Conservation (phyloP, 345 rosid genomes). For the Pseudoturritis turrita region DNA sequence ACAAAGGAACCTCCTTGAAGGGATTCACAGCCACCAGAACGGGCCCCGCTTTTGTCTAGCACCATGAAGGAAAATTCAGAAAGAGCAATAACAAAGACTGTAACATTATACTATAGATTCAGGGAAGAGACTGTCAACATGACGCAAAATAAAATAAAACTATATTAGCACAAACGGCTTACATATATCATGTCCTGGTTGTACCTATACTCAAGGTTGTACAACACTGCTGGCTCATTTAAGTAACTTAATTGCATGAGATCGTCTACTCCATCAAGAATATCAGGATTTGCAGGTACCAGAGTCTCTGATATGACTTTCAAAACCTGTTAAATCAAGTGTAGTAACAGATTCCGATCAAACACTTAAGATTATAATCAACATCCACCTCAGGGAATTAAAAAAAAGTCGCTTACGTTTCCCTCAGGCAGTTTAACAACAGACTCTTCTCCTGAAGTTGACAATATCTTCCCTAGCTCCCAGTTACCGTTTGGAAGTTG, state of each 20-base stretch:
- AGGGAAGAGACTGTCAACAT: neutral
- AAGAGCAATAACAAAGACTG: neutral
- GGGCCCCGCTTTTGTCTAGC: constrained; percentile 87
- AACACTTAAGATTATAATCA: neutral
- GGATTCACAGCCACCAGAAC: constrained; percentile 88
- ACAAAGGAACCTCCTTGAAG: constrained; percentile 58
- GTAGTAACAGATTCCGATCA: neutral
- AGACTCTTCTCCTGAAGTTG: constrained; percentile 64
- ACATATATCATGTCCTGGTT: constrained; percentile 76
- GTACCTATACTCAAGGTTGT: constrained; percentile 78
- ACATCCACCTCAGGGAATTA: neutral
- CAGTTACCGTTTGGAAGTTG: constrained; percentile 51
- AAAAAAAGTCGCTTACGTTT: constrained; percentile 47
- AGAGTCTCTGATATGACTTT: constrained; percentile 56
- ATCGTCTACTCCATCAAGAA: constrained; percentile 81
- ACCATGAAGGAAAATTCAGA: constrained; percentile 17
- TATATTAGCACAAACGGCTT: constrained; percentile 32
- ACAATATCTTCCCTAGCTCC: constrained; percentile 64
- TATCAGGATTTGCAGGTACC: constrained; percentile 87
- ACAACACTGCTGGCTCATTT: constrained; percentile 88
- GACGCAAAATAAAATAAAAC: neutral
- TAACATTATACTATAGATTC: constrained; percentile 7
- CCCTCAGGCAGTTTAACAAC: constrained; percentile 57
- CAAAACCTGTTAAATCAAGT: constrained; percentile 45
- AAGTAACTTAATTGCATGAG: constrained; percentile 88